phyloP scores from a whole-genome alignment of 257 asterid genomes.

The Nicotiana noctiflora region DNA sequence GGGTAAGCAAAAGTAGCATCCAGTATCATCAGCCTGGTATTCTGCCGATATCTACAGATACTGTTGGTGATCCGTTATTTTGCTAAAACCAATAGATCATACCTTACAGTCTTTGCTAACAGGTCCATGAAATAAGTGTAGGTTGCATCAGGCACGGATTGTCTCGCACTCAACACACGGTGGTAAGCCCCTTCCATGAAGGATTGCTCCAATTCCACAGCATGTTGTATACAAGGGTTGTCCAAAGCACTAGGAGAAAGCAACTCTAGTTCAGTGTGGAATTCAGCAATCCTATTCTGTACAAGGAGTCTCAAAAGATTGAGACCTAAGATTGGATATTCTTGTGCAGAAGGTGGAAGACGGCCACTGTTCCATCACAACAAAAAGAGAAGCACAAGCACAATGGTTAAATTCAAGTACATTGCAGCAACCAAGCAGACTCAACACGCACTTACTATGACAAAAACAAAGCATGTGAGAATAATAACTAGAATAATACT shows the following conservation, averaged over 20 bases:
- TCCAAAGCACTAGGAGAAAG: conserved; percentile 72
- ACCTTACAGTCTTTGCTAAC: conserved; percentile 93
- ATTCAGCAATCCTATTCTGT: conserved; percentile 89
- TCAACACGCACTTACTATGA: not conserved
- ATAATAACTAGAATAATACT: not conserved
- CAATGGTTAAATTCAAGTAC: not conserved
- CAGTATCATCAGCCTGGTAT: too few species aligned
- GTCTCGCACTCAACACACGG: conserved; percentile 85
- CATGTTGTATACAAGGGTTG: conserved; percentile 81
- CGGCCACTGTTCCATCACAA: conserved; percentile 50
- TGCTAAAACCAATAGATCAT: conserved; percentile 20
- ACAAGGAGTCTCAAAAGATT: conserved; percentile 92
- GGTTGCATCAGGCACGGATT: conserved; percentile 85
- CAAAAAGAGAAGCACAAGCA: not conserved
- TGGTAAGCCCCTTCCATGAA: conserved; percentile 98
- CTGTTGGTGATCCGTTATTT: not conserved
- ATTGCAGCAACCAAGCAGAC: not conserved
- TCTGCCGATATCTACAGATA: not conserved
- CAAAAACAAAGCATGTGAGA: not conserved
- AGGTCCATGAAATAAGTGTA: conserved; percentile 91
- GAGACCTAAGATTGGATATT: conserved; percentile 86
- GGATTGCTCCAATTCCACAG: conserved; percentile 89
- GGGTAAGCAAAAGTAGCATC: too few species aligned
- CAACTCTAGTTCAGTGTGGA: conserved; percentile 88
- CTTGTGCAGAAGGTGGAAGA: conserved; percentile 73